These are phyloP conservation scores for Didymella arachidicola DNA, from an alignment of 2,329 filamentous ascomycete genomes.

Conservation along the genomic window DNA sequence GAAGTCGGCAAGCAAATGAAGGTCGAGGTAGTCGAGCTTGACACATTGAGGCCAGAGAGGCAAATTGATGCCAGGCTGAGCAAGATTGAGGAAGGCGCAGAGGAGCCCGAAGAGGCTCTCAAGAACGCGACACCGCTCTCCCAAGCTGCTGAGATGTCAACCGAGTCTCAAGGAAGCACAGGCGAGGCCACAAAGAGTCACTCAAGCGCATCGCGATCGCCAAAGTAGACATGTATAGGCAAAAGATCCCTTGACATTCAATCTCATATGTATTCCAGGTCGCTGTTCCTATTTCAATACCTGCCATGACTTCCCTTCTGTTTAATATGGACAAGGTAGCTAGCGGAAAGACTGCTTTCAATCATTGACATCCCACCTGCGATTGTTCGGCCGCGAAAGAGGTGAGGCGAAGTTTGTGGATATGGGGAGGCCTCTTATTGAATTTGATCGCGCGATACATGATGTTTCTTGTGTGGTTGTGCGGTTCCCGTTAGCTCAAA, in stretches of 20 bases:
- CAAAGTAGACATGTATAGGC: neutral
- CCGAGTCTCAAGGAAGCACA: neutral
- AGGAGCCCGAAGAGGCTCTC: conserved; percentile 7
- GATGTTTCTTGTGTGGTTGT: neutral
- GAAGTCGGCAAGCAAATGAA: conserved; percentile 33
- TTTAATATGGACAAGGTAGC: too few relatives aligned
- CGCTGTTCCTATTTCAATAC: neutral
- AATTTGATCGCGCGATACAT: neutral
- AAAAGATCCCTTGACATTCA: neutral
- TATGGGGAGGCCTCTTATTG: neutral
- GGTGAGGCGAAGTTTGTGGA: neutral
- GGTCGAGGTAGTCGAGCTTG: conserved; percentile 17
- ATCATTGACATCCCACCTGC: neutral
- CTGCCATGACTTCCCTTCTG: too few relatives aligned
- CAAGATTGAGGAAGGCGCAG: conserved; percentile 17
- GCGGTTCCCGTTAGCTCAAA: neutral
- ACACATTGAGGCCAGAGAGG: conserved; percentile 2
- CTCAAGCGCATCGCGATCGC: neutral
- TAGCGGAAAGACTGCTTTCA: too few relatives aligned
- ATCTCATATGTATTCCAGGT: neutral
- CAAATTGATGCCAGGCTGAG: conserved; percentile 14
- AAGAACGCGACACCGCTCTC: neutral
- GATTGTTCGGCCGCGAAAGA: neutral
- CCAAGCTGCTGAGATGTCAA: neutral
- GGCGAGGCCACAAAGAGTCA: neutral